phyloP scores from a whole-genome alignment of 805 yeast species.

The Maudiozyma bulderi region DNA sequence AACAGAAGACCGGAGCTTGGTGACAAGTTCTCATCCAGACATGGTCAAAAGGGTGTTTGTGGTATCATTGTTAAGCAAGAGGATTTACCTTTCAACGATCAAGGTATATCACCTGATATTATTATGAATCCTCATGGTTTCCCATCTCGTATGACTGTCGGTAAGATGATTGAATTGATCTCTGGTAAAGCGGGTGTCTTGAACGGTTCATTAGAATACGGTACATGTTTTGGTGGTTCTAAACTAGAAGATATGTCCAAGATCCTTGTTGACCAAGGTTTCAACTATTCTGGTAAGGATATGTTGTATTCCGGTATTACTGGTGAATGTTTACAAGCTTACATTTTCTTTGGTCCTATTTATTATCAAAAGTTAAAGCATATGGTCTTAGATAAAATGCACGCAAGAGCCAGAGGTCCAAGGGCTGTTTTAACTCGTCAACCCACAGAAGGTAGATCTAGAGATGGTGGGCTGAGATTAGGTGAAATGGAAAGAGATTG shows the following conservation, averaged over 20 bases:
- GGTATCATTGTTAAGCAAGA: slow-evolving; percentile 97
- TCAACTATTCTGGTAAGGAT: slow-evolving; percentile 91
- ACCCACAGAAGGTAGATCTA: slow-evolving; percentile 97
- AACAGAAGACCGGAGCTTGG: slow-evolving; percentile 97
- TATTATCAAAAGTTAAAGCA: slow-evolving; percentile 97
- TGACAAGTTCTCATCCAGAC: slow-evolving; percentile 94
- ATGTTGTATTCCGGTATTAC: slow-evolving; percentile 96
- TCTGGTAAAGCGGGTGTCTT: slow-evolving; percentile 97
- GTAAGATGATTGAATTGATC: slow-evolving; percentile 92
- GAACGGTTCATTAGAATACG: slow-evolving; percentile 84
- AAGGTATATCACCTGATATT: slow-evolving; percentile 88
- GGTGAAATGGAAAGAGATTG: slow-evolving; percentile 99
- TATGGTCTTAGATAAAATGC: slow-evolving; percentile 98
- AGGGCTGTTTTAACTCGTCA: slow-evolving; percentile 96
- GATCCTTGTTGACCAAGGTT: slow-evolving; percentile 83
- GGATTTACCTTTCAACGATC: slow-evolving; percentile 90
- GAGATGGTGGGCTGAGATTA: slow-evolving; percentile 97
- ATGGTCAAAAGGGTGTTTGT: slow-evolving; percentile 98
- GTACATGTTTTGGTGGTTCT: slow-evolving; percentile 98
- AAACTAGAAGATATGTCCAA: slow-evolving; percentile 90
- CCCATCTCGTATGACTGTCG: slow-evolving; percentile 99
- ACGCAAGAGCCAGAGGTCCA: slow-evolving; percentile 98
- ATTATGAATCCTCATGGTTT: slow-evolving; percentile 99
- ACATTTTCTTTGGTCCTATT: slow-evolving; percentile 96
- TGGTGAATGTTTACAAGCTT: slow-evolving; percentile 94